Evolutionary conservation across 495 filamentous ascomycete genomes (phyloP).

Genomic region (Aspergillus bertholletiae): DNA sequence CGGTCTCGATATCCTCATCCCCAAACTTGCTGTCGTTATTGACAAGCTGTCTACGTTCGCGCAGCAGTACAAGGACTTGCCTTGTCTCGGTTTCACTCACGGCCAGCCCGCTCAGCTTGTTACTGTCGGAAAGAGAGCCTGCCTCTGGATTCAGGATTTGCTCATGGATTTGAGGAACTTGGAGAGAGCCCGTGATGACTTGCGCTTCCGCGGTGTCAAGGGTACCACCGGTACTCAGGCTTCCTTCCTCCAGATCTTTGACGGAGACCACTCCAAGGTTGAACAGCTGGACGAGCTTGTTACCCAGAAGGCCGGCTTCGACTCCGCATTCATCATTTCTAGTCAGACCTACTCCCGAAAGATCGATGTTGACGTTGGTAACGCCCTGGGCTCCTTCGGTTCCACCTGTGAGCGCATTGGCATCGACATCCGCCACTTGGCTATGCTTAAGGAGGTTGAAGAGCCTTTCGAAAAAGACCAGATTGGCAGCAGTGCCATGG

Average conservation of each 20-base stretch:
- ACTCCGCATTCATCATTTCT: slow-evolving; percentile 65
- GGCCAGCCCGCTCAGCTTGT: slow-evolving; percentile 75
- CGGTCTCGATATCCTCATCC: slow-evolving; percentile 71
- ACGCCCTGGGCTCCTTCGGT: slow-evolving; percentile 79
- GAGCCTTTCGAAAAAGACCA: slow-evolving; percentile 81
- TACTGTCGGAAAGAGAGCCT: slow-evolving; percentile 71
- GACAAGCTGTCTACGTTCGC: slow-evolving; percentile 77
- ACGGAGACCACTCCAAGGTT: slow-evolving; percentile 73
- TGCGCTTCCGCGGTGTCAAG: slow-evolving; percentile 82
- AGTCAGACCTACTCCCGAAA: slow-evolving; percentile 83
- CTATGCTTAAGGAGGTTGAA: slow-evolving; percentile 77
- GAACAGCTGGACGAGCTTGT: slow-evolving; percentile 71
- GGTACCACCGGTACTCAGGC: slow-evolving; percentile 78
- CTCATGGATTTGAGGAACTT: slow-evolving; percentile 83
- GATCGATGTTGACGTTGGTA: slow-evolving; percentile 76
- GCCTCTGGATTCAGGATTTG: slow-evolving; percentile 85
- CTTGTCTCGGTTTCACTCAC: slow-evolving; percentile 78
- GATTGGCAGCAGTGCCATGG: slow-evolving; percentile 53
- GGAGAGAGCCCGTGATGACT: slow-evolving; percentile 65
- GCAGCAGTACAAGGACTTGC: slow-evolving; percentile 64
- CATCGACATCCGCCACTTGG: slow-evolving; percentile 77
- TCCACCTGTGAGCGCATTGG: slow-evolving; percentile 74
- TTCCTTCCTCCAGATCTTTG: slow-evolving; percentile 79
- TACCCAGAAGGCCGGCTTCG: slow-evolving; percentile 81
- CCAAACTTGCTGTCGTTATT: slow-evolving; percentile 83